Evolutionary conservation across 768 basidiomycete genomes (phyloP).

Genomic region (Serendipita indica): DNA sequence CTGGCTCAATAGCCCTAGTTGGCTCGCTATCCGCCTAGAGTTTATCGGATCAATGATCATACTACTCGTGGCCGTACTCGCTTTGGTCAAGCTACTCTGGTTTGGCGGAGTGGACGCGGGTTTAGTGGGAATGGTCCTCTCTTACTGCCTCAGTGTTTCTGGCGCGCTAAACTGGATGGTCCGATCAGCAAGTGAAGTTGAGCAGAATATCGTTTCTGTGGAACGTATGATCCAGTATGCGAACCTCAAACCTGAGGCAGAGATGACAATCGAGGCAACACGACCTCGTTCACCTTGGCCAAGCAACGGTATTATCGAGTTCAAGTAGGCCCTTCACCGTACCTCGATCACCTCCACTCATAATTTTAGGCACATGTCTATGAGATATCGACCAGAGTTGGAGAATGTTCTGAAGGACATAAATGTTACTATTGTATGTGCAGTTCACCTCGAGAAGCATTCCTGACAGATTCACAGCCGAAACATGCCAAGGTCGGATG

Average conservation of each 20-base stretch:
- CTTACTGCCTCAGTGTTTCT: constrained; percentile 72
- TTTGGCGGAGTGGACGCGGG: constrained; percentile 67
- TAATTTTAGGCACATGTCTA: constrained; percentile 26
- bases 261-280: constrained; percentile 45
- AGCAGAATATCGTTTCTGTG: constrained; percentile 80
- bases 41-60: constrained; percentile 74
- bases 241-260: constrained; percentile 56
- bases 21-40: constrained; percentile 36
- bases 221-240: constrained; percentile 79
- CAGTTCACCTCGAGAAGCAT: background rate
- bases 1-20: constrained; percentile 28
- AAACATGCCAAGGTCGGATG: constrained; percentile 87
- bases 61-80: constrained; percentile 48
- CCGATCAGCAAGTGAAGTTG: constrained; percentile 71
- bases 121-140: constrained; percentile 70
- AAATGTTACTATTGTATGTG: constrained; percentile 47
- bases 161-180: constrained; percentile 79
- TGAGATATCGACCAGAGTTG: constrained; percentile 64
- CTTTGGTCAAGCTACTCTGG: constrained; percentile 55
- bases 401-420: constrained; percentile 70
- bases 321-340: constrained; percentile 34
- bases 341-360: background rate
- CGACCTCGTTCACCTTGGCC: constrained; percentile 58
- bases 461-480: constrained; percentile 12
- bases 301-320: constrained; percentile 51